Evolutionary conservation across 257 asterid genomes (phyloP), one percentile per base, ranked within the genome.

Genomic region (Penstemon barbatus): DNA sequence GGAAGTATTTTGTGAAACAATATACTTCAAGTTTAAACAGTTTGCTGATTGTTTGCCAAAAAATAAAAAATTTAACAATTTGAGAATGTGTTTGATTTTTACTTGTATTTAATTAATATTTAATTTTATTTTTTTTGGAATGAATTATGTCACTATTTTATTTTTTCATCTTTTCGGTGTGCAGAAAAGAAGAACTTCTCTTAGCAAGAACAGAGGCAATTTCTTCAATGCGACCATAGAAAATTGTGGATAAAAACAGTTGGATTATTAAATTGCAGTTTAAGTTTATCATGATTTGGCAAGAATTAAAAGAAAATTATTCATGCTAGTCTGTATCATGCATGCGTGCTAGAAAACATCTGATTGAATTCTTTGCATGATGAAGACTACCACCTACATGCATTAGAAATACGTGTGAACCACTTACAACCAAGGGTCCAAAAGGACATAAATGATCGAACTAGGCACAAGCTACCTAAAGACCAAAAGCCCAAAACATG

Each of bases 321-420:
- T 4, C 7, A 52, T 71, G 69, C 67, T 41, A 38, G 70, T 70
- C 74, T n/a, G 56, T 15, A 78, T 73, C 78, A 77, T 77, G 75
- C 80, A 75, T 58, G 36, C 53, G 53, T 50, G 51, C 41, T 63
- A 43, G 74, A 60, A 67, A 45, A 57, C 60, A 63, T 51, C 12
- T 9, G 12, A 5, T 46, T 6, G 49, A 45, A 60, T 66, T 66
- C 5, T 68, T 54, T 66, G 70, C 70, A 66, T 71, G 74, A 66
- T 71, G 51, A 61, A 65, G 73, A 66, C 81, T 42, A 40, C 48
- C 77, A 66, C 74, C 60, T 38, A 6, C 4, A 43, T 46, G 10
- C 48, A 49, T 69, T 62, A 50, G 58, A 25, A 60, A 9, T 59
- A 60, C n/a, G 53, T 74, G 15, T 51, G 54, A 19, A 33, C 58